phyloP scores from a whole-genome alignment of 2,329 filamentous ascomycete genomes.

The Fusarium multiceps region DNA sequence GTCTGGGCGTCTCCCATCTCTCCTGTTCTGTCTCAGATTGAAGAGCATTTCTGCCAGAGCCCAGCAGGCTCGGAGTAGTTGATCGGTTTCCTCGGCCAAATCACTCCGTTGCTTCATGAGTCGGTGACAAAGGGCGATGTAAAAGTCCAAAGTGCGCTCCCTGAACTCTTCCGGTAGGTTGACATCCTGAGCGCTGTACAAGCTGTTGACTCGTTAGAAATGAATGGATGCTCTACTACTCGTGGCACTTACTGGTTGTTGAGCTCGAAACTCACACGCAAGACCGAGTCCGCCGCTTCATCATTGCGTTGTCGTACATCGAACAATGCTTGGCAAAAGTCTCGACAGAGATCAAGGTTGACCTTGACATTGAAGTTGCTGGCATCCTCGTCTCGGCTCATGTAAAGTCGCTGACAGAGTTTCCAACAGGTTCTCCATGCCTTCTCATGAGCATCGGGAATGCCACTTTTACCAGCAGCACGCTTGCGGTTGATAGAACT shows the following conservation, averaged over 20 bases:
- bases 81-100: constrained; percentile 83
- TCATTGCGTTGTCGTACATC: constrained; percentile 83
- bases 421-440: constrained; percentile 97
- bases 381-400: constrained; percentile 78
- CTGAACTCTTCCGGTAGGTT: constrained; percentile 86
- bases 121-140: constrained; percentile 91
- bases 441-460: constrained; percentile 82
- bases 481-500: constrained; percentile 86
- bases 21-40: constrained; percentile 83
- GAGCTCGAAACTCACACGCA: constrained; percentile 92
- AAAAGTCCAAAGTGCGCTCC: constrained; percentile 92
- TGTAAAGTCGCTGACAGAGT: constrained; percentile 88
- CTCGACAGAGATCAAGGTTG: constrained; percentile 86
- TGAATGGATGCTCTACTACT: constrained; percentile 5
- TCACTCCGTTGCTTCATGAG: constrained; percentile 94
- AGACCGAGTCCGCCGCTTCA: constrained; percentile 83
- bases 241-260: constrained; percentile 80
- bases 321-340: constrained; percentile 92
- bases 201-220: constrained; percentile 55
- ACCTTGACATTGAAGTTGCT: constrained; percentile 74
- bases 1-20: constrained; percentile 78
- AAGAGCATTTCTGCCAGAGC: constrained; percentile 92
- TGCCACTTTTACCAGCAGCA: constrained; percentile 79
- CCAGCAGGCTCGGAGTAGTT: constrained; percentile 88
- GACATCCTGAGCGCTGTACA: constrained; percentile 89